Base-by-base conservation (phyloP, 1,139 yeast genomes). In the Hansenula lynferdii region DNA sequence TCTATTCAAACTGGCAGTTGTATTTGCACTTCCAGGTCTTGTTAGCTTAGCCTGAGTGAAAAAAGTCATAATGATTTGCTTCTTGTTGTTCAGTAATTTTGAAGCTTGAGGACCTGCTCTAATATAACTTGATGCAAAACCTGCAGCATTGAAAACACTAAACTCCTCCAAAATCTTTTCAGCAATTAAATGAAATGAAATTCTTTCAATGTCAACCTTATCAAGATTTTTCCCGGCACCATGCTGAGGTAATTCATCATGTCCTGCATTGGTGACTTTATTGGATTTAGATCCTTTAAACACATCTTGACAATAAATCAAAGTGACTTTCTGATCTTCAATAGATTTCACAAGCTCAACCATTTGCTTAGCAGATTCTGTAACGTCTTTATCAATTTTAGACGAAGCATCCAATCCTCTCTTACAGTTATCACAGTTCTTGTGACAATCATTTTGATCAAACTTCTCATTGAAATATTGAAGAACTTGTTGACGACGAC, bases 381-480 rank as follows among this genome's bases (percentile, higher is more conserved):
- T 86, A 37, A 89, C 81, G 61, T 92, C 95, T 42, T 72, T 70
- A 38, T 70, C 77, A 19, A 74, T 69, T 22, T 22, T 31, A 2
- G 76, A 69, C 2, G 58, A 56, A 12, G 64, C 60, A 16, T 64
- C 67, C 3, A 68, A 62, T 33, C 75, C 72, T 42, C 73, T 70
- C 15, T 66, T 60, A 64, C 99, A 92, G 56, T 89, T 90, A 60
- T 92, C 98, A 65, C 99, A 92, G 44, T 78, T 75, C 45, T 77
- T 76, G 21, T 67, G 61, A 58, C 99, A 92, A 25, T 72, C 64
- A 22, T 62, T 64, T 5, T 85, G 72, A 49, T 85, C 77, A 57
- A 90, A 90, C 8, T 67, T 66, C 55, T 92, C 99, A 57, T 85
- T 85, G 63, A 92, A 92, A 57, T 90, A 92, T 38, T 85, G 92